Percentiles rank a stretch among this genome's conserved stretches.
These are phyloP conservation scores for Chaetomiaceae sp. DNA, from an alignment of 2,329 filamentous ascomycete species.

Conservation along the genomic window DNA sequence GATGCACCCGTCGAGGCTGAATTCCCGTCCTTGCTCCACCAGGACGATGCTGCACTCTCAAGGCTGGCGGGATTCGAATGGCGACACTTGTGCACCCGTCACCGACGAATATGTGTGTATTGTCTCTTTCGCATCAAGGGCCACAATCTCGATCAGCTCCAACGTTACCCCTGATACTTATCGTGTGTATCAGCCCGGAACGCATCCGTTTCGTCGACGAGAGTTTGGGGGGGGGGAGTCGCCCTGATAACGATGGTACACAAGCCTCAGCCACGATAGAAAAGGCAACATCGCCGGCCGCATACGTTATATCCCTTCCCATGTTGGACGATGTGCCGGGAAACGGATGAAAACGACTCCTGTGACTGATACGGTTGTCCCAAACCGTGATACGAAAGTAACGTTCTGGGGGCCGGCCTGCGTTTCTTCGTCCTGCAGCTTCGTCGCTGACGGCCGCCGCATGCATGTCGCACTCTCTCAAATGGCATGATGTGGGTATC, in stretches of 20 bases:
- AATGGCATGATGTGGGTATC: constrained; percentile 15
- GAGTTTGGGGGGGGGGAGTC: not conserved
- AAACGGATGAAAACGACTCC: too few relatives aligned
- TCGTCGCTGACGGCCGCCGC: not conserved
- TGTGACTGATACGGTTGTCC: not conserved
- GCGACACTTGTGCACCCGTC: too few relatives aligned
- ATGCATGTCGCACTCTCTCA: not conserved
- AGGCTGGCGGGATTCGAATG: too few relatives aligned
- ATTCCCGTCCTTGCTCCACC: not conserved
- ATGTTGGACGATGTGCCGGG: not conserved
- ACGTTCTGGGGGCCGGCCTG: too few relatives aligned
- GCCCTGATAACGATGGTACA: not conserved
- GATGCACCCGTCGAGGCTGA: constrained; percentile 15
- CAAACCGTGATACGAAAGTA: too few relatives aligned
- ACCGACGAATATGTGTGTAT: not conserved
- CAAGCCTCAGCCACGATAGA: not conserved
- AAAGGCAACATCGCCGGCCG: too few relatives aligned
- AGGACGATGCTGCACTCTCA: not conserved
- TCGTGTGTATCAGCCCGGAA: not conserved
- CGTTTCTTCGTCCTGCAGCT: not conserved
- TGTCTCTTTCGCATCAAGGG: not conserved
- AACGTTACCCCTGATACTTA: constrained; percentile 3
- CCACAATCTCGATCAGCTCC: not conserved
- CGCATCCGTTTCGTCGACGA: not conserved
- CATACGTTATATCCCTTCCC: not conserved